phyloP scores from a whole-genome alignment of 1,139 yeast species.

The Suhomyces yuchorum region DNA sequence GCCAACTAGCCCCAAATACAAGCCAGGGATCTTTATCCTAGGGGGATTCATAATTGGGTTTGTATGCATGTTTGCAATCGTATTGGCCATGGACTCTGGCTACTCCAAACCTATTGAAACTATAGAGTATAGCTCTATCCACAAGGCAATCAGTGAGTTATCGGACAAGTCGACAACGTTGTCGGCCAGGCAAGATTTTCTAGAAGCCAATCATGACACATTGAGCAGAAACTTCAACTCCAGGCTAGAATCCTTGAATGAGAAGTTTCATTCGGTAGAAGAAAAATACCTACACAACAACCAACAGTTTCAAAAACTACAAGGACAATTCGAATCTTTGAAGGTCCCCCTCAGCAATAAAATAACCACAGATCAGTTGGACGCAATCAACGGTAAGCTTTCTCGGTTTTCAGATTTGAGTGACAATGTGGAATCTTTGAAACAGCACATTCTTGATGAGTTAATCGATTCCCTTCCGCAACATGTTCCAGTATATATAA shows the following conservation, averaged over 20 bases:
- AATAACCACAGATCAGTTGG: conserved; percentile 21
- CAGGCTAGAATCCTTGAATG: conserved; percentile 23
- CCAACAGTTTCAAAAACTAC: conserved; percentile 17
- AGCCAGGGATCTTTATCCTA: too few species aligned
- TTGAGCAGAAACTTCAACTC: conserved; percentile 18
- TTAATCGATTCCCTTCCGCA: conserved; percentile 30
- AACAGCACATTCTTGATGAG: conserved; percentile 24
- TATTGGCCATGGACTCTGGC: not conserved
- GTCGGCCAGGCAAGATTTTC: conserved; percentile 20
- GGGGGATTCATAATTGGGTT: not conserved
- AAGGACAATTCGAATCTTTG: conserved; percentile 12
- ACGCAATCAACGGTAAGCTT: conserved; percentile 24
- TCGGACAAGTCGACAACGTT: conserved; percentile 17
- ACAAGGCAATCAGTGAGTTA: conserved; percentile 10
- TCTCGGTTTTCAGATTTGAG: conserved; percentile 20
- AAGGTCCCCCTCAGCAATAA: conserved; percentile 2
- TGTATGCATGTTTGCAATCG: not conserved
- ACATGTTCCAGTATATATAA: conserved; percentile 37
- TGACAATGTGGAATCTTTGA: conserved; percentile 24
- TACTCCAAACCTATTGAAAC: not conserved
- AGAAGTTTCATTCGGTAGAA: conserved; percentile 21
- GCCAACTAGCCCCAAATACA: not conserved
- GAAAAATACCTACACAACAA: conserved; percentile 12
- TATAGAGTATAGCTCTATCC: not conserved
- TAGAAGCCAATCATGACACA: conserved; percentile 20